Evolutionary conservation across 2,329 filamentous ascomycete species (phyloP), one percentile per base, ranked within the genome.

Genomic region (Chrysoporthe cubensis): DNA sequence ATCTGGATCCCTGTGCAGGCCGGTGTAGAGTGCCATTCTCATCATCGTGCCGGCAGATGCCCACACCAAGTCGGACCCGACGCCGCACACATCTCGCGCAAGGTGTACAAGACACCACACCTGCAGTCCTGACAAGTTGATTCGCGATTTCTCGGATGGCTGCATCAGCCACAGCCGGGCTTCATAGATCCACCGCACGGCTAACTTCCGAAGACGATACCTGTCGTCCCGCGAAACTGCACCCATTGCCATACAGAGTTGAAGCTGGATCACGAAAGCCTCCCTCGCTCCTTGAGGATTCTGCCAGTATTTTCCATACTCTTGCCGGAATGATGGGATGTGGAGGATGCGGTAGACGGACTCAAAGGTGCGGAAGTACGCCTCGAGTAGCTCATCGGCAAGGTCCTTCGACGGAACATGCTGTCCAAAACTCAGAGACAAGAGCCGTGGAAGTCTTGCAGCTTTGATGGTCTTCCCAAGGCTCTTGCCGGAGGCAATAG

Each of bases 211-310:
- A 46, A 88, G 71, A 0, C 82, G 83, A 66, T 86, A 88, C 0
- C 75, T 69, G 0, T 84, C 79, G 63, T 89, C 84, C 66, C 85
- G 82, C 0, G 78, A 77, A 1, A 79, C 77, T 1, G 85, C 81
- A 0, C 87, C 88, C 21, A 90, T 82, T 0, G 88, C 86, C 4
- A 90, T 75, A 0, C 89, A 81, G 0, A 90, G 76, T 71, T 89
- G 88, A 2, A 89, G 70, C 58, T 86, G 86, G 16, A 88, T 80
- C 1, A 88, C 68, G 61, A 89, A 89, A 0, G 80, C 78, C 34
- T 87, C 83, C 48, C 79, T 82, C 1, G 79, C 77, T 0, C 76
- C 75, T 26, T 75, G 71, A 0, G 81, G 79, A 18, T 80, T 78
- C 43, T 80, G 76, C 84, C 84, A 87, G 74, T 84, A 86, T 3